Evolutionary conservation across 352 stramenopile genomes (phyloP).

Genomic region (Pilasporangium apinafurcum): DNA sequence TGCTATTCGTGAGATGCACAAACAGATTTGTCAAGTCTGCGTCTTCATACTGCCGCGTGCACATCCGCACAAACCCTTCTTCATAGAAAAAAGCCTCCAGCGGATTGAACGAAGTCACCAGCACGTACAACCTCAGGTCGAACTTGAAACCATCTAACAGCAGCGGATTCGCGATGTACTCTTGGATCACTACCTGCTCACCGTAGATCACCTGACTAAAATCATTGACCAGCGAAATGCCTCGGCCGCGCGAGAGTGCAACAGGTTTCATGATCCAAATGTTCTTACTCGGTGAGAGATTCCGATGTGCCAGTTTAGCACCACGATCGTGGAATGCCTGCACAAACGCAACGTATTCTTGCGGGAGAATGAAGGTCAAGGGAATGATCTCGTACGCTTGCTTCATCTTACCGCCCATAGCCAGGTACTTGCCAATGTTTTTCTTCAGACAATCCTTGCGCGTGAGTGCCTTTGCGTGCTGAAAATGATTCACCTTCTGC

Average conservation of each 20-base stretch:
- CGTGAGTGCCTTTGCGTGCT: constrained; percentile 85
- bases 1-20: constrained; percentile 94
- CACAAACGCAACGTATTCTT: constrained; percentile 90
- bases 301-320: constrained; percentile 7
- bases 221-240: constrained; percentile 90
- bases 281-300: constrained; percentile 36
- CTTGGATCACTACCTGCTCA: constrained; percentile 84
- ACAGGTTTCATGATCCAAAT: constrained; percentile 95
- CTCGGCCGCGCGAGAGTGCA: constrained; percentile 84
- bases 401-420: constrained; percentile 35
- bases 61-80: constrained; percentile 90
- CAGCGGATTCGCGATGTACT: constrained; percentile 87
- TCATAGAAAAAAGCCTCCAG: constrained; percentile 93
- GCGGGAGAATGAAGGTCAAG: constrained; percentile 89
- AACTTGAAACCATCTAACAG: constrained; percentile 90
- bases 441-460: constrained; percentile 93
- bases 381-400: constrained; percentile 89
- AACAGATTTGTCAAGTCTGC: constrained; percentile 76
- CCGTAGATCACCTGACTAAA: constrained; percentile 85
- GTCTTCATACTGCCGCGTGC: constrained; percentile 77
- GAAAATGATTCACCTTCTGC: constrained; percentile 95
- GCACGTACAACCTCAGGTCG: constrained; percentile 91
- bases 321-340: constrained; percentile 68
- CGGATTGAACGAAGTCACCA: constrained; percentile 91
- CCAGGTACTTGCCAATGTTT: constrained; percentile 62